Conservation (phyloP, 1,139 yeast species). For the Geotrichum carabidarum region DNA sequence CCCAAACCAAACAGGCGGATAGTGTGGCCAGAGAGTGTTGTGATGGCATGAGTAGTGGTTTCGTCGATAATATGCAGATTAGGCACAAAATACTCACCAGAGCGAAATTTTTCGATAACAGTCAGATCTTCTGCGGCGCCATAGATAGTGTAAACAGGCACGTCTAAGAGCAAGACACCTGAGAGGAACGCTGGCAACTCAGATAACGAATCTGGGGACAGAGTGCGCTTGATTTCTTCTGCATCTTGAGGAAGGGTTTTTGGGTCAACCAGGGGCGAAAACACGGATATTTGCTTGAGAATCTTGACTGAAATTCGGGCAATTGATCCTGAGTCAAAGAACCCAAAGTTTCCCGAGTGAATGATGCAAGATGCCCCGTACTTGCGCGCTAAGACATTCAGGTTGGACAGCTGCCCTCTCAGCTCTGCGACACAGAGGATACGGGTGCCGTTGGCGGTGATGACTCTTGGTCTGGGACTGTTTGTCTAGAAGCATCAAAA, state of each 20-base stretch:
- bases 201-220: constrained; percentile 43
- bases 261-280: constrained; percentile 54
- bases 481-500: background rate
- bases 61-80: constrained; percentile 64
- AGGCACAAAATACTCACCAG: constrained; percentile 49
- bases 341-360: constrained; percentile 79
- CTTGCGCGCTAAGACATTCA: constrained; percentile 46
- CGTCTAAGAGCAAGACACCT: constrained; percentile 46
- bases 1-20: constrained; percentile 65
- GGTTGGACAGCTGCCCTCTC: constrained; percentile 46
- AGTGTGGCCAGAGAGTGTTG: constrained; percentile 42
- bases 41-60: constrained; percentile 37
- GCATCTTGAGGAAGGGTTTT: constrained; percentile 40
- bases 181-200: constrained; percentile 51
- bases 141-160: constrained; percentile 70
- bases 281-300: constrained; percentile 61
- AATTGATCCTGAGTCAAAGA: constrained; percentile 60
- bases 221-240: constrained; percentile 41
- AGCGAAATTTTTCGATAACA: constrained; percentile 57
- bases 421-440: constrained; percentile 54
- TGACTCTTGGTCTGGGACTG: constrained; percentile 10
- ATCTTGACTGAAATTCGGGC: constrained; percentile 42
- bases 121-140: constrained; percentile 73
- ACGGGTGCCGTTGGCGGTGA: constrained; percentile 34
- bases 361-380: constrained; percentile 50